Percentiles rank a stretch among this genome's conserved stretches.
phyloP scores from a whole-genome alignment of 78 protist species.

The Pigoraptor vietnamica region DNA sequence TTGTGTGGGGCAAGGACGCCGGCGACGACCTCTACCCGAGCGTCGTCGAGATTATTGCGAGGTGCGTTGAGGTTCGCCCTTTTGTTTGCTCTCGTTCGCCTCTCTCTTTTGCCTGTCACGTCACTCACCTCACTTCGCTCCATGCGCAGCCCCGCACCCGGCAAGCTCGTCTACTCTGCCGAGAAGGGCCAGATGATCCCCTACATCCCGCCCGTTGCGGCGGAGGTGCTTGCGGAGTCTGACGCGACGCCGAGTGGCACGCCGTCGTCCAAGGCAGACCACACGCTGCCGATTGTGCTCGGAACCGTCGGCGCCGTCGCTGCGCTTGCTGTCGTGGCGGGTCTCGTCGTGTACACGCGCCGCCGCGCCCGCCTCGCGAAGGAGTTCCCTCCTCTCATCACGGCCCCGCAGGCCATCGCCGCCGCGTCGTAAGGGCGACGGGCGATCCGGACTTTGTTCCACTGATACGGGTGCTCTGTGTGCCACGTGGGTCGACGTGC shows the following conservation, averaged over 20 bases:
- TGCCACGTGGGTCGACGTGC: no score
- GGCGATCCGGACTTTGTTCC: no score
- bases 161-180: no score
- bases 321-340: background rate
- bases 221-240: no score
- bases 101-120: background rate
- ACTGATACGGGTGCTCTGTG: no score
- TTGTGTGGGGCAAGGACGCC: constrained; percentile 56
- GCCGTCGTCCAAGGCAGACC: background rate
- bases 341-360: background rate
- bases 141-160: no score
- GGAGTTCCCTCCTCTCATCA: background rate
- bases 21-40: constrained; percentile 11
- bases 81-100: no score
- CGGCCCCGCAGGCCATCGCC: background rate
- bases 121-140: no score
- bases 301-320: background rate
- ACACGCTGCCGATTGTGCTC: background rate
- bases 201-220: no score
- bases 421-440: background rate
- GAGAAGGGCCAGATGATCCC: no score
- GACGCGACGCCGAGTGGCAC: no score
- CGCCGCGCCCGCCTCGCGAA: background rate
- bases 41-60: background rate
- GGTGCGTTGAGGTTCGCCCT: background rate